Evolutionary conservation across 768 basidiomycete genomes (phyloP).

Genomic region (Leccinum subgranulosum): DNA sequence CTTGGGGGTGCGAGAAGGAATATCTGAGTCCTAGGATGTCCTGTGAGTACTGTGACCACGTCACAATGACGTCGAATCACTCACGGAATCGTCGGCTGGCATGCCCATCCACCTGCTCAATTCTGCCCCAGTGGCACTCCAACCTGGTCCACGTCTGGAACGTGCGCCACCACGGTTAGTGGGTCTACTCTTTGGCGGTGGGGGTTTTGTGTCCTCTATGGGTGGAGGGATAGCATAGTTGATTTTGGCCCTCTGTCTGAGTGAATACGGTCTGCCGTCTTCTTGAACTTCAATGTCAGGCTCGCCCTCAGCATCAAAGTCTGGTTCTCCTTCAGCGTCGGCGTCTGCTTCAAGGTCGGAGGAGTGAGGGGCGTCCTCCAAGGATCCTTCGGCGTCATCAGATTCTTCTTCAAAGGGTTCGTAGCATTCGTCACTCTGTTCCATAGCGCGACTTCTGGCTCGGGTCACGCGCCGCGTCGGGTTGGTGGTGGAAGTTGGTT

Average conservation of each 20-base stretch:
- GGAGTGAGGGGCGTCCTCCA: slow-evolving; percentile 50
- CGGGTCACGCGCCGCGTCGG: slow-evolving; percentile 16
- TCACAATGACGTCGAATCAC: slow-evolving; percentile 12
- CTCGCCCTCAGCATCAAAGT: slow-evolving; percentile 38
- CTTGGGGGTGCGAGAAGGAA: slow-evolving; percentile 61
- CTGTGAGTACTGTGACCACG: neutral
- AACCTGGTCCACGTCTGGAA: slow-evolving; percentile 55
- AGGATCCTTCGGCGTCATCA: slow-evolving; percentile 54
- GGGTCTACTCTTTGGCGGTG: slow-evolving; percentile 39
- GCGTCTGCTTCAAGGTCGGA: slow-evolving; percentile 36
- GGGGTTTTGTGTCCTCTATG: slow-evolving; percentile 59
- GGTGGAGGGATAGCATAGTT: slow-evolving; percentile 84
- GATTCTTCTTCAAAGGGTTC: slow-evolving; percentile 47
- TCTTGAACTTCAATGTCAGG: slow-evolving; percentile 39
- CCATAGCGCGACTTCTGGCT: slow-evolving; percentile 22
- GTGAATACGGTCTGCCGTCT: slow-evolving; percentile 45
- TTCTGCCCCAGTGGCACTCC: slow-evolving; percentile 80
- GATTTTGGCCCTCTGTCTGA: slow-evolving; percentile 60
- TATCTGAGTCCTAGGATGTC: slow-evolving; percentile 63
- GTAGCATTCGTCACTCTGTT: slow-evolving; percentile 52
- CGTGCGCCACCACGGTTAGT: slow-evolving; percentile 35
- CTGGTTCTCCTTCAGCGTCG: slow-evolving; percentile 39
- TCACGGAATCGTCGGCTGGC: slow-evolving; percentile 64
- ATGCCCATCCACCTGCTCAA: slow-evolving; percentile 77
- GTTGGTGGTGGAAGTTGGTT: slow-evolving; percentile 10